phyloP scores from a whole-genome alignment of 371 early-diverging fungal genomes.

The Mortierella sp. region DNA sequence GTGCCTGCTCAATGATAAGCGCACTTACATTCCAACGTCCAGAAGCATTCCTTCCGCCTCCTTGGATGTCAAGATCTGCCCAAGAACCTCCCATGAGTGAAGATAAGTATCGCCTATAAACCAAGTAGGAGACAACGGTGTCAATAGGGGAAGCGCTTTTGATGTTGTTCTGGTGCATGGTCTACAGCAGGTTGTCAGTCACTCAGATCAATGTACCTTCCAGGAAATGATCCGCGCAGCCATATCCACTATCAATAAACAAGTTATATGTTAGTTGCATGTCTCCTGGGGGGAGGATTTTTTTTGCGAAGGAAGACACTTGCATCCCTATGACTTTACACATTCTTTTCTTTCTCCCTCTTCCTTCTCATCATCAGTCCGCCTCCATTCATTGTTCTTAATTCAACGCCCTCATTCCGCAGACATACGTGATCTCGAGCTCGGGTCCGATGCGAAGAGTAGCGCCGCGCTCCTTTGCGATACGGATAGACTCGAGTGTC shows the following conservation, averaged over 20 bases:
- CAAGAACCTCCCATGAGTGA: conserved; percentile 96
- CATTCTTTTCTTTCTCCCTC: background rate
- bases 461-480: conserved; percentile 89
- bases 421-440: conserved; percentile 89
- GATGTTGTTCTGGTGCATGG: background rate
- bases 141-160: background rate
- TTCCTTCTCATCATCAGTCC: background rate
- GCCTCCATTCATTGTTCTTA: background rate
- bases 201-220: conserved; percentile 73
- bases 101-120: conserved; percentile 87
- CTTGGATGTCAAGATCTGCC: conserved; percentile 74
- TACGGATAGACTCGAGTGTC: conserved; percentile 87
- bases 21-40: conserved; percentile 95
- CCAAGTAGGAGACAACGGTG: conserved; percentile 4
- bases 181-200: background rate
- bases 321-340: background rate
- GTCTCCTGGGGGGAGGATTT: background rate
- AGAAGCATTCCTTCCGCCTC: conserved; percentile 85
- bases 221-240: conserved; percentile 97
- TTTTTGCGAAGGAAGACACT: background rate
- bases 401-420: background rate
- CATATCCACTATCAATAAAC: conserved; percentile 83
- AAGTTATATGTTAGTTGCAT: background rate
- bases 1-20: background rate
- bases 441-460: conserved; percentile 95